phyloP scores from a whole-genome alignment of 2,329 filamentous ascomycete species.

The Talaromyces albobiverticillius region DNA sequence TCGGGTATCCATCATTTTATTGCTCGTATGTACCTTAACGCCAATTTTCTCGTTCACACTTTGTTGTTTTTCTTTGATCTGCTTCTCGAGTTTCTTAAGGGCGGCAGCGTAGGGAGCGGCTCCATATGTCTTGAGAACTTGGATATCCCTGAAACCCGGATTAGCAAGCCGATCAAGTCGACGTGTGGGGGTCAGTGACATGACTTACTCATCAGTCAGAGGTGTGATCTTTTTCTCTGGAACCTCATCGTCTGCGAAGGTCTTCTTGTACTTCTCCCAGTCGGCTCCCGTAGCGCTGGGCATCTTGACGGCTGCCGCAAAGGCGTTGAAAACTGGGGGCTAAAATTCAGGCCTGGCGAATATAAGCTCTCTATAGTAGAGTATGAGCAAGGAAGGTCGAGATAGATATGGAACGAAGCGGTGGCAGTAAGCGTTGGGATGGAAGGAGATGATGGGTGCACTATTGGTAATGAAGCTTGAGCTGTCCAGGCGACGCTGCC shows the following conservation, averaged over 20 bases:
- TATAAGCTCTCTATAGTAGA: not conserved
- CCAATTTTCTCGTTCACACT: slow-evolving; percentile 99
- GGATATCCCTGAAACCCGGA: slow-evolving; percentile 72
- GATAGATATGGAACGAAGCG: not conserved
- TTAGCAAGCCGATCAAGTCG: not conserved
- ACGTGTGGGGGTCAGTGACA: not conserved
- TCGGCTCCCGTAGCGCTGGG: slow-evolving; percentile 88
- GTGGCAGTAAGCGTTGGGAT: not conserved
- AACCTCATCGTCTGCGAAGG: slow-evolving; percentile 91
- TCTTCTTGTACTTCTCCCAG: slow-evolving; percentile 99
- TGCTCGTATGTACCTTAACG: slow-evolving; percentile 37
- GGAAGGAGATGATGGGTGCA: slow-evolving; percentile 20
- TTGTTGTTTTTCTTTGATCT: slow-evolving; percentile 98
- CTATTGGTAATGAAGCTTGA: slow-evolving; percentile 23
- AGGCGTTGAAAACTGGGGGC: slow-evolving; percentile 5
- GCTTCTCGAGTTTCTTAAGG: slow-evolving; percentile 95
- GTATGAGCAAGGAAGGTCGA: too few relatives aligned
- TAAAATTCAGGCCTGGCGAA: not conserved
- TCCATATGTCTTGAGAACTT: slow-evolving; percentile 98
- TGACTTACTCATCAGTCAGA: slow-evolving; percentile 84
- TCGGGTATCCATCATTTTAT: slow-evolving; percentile 17
- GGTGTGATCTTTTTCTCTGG: slow-evolving; percentile 99
- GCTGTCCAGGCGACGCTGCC: slow-evolving; percentile 24
- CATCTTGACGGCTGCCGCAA: slow-evolving; percentile 54
- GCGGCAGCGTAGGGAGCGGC: slow-evolving; percentile 91